phyloP scores from a whole-genome alignment of 768 basidiomycete genomes.

The Russula sp. region DNA sequence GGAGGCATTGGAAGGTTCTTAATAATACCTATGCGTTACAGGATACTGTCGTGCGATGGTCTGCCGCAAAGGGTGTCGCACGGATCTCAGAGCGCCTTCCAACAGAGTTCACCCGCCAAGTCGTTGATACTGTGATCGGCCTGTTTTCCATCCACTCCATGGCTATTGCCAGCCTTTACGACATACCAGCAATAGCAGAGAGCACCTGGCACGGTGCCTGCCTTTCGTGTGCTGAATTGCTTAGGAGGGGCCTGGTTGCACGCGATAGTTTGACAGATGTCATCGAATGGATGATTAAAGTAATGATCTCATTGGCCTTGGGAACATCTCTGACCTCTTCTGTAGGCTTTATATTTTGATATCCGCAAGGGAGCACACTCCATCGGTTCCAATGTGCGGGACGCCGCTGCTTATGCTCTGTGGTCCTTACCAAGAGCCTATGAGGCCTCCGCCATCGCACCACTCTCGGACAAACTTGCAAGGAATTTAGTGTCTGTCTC shows the following conservation, averaged over 20 bases:
- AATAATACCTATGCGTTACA: conserved; percentile 29
- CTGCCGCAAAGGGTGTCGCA: conserved; percentile 86
- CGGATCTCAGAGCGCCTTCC: conserved; percentile 80
- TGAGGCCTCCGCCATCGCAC: conserved; percentile 46
- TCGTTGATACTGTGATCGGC: conserved; percentile 70
- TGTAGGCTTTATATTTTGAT: conserved; percentile 86
- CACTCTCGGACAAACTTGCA: conserved; percentile 60
- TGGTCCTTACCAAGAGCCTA: conserved; percentile 91
- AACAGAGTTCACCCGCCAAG: conserved; percentile 62
- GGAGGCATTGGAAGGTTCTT: not conserved
- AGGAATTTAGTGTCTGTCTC: conserved; percentile 69
- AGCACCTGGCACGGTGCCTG: conserved; percentile 93
- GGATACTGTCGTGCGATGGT: conserved; percentile 95
- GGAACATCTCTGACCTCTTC: conserved; percentile 13
- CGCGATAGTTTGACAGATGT: conserved; percentile 50
- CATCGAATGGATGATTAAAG: conserved; percentile 79
- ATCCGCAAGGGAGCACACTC: conserved; percentile 88
- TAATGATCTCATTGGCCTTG: conserved; percentile 23
- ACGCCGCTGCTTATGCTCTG: conserved; percentile 88
- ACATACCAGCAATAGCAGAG: conserved; percentile 73
- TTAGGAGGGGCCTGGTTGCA: conserved; percentile 68
- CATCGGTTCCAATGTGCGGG: conserved; percentile 89
- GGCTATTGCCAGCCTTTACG: conserved; percentile 55
- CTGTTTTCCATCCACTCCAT: conserved; percentile 74
- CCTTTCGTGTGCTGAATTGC: conserved; percentile 88